Conservation (phyloP, 139 green algal genomes). For the Tetraselmis striata region DNA sequence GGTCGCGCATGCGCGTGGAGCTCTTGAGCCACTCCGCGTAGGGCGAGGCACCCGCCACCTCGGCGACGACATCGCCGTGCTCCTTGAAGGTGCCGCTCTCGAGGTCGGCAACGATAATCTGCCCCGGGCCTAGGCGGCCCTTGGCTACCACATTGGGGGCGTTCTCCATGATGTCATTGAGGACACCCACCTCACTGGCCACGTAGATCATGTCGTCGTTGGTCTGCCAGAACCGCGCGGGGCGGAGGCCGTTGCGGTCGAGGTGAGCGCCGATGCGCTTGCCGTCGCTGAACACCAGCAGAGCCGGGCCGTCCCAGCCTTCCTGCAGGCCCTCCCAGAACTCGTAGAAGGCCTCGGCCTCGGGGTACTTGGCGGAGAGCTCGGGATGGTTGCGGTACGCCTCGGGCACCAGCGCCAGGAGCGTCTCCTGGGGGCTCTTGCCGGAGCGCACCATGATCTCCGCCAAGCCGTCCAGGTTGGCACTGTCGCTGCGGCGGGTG, state of each 20-base stretch:
- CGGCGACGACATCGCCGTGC: constrained; percentile 74
- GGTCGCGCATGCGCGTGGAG: constrained; percentile 40
- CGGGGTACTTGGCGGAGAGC: constrained; percentile 80
- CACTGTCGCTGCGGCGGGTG: constrained; percentile 58
- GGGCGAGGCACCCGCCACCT: constrained; percentile 59
- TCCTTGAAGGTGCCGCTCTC: constrained; percentile 74
- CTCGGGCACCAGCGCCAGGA: constrained; percentile 97
- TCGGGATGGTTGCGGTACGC: constrained; percentile 86
- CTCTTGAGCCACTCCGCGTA: constrained; percentile 83
- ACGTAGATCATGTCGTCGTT: constrained; percentile 94
- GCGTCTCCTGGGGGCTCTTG: constrained; percentile 62
- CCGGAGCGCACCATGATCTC: constrained; percentile 83
- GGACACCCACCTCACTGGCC: constrained; percentile 93
- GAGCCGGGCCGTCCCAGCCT: constrained; percentile 95
- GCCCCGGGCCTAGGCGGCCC: constrained; percentile 91
- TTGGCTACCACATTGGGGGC: constrained; percentile 80
- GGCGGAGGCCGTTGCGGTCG: constrained; percentile 96
- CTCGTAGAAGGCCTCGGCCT: constrained; percentile 73
- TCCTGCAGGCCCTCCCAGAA: constrained; percentile 97
- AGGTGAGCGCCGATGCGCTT: constrained; percentile 82
- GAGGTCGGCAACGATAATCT: constrained; percentile 92
- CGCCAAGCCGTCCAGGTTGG: constrained; percentile 94
- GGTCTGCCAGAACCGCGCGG: constrained; percentile 94
- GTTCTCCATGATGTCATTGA: constrained; percentile 82
- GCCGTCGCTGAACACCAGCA: constrained; percentile 96